phyloP scores from a whole-genome alignment of 2,329 filamentous ascomycete species.

The Alternaria dauci region DNA sequence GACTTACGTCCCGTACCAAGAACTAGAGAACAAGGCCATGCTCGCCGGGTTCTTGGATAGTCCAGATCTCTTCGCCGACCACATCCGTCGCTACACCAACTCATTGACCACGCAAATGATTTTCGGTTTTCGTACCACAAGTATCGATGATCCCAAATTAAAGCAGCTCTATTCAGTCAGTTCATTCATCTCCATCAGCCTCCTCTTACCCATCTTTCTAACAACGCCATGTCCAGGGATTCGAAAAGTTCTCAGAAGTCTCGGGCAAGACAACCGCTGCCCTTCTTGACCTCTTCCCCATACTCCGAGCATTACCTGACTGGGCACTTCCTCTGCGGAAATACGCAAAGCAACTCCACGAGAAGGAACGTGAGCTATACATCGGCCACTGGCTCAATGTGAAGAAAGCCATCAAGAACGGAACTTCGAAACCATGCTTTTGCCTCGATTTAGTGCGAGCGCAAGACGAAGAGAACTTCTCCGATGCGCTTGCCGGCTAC shows the following conservation, averaged over 20 bases:
- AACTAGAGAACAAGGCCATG: constrained; percentile 65
- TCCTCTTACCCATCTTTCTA: constrained; percentile 7
- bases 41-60: constrained; percentile 57
- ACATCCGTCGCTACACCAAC: constrained; percentile 60
- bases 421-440: constrained; percentile 32
- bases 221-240: constrained; percentile 50
- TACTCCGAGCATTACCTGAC: constrained; percentile 52
- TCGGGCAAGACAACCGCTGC: constrained; percentile 55
- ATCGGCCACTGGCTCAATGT: constrained; percentile 32
- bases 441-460: constrained; percentile 31
- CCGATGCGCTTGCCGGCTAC: constrained; percentile 34
- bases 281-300: constrained; percentile 58
- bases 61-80: constrained; percentile 55
- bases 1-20: constrained; percentile 60
- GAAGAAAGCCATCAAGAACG: constrained; percentile 27
- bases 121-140: constrained; percentile 53
- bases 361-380: constrained; percentile 51
- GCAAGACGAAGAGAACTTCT: constrained; percentile 31
- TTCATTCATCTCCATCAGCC: rapidly evolving
- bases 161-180: constrained; percentile 25
- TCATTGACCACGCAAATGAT: constrained; percentile 61
- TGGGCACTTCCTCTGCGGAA: constrained; percentile 44
- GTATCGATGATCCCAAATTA: constrained; percentile 26
- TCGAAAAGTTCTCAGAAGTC: constrained; percentile 54
- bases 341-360: constrained; percentile 55